Evolutionary conservation across 2,329 filamentous ascomycete genomes (phyloP).

Genomic region (Colletotrichum sp.): DNA sequence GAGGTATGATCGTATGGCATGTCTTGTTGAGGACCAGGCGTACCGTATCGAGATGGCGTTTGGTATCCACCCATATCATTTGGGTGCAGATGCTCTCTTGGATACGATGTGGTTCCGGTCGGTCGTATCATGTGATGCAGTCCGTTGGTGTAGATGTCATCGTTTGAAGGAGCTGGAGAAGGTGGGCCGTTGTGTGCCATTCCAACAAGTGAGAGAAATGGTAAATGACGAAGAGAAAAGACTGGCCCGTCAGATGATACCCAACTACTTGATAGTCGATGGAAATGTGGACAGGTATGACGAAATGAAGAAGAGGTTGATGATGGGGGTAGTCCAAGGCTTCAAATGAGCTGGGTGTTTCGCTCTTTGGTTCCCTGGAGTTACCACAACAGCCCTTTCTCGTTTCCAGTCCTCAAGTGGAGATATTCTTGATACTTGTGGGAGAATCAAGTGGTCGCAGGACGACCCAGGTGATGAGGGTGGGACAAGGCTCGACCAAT

Average conservation of each 20-base stretch:
- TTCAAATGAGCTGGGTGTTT: background rate
- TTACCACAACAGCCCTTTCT: background rate
- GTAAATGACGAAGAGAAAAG: background rate
- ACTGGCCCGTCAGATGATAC: background rate
- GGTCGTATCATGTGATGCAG: constrained; percentile 50
- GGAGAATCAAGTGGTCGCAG: constrained; percentile 2
- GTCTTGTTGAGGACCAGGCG: constrained; percentile 36
- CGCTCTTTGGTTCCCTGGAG: background rate
- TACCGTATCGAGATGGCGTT: constrained; percentile 41
- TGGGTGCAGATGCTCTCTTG: constrained; percentile 29
- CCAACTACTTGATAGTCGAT: background rate
- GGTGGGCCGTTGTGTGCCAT: constrained; percentile 46
- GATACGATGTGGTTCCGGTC: constrained; percentile 38
- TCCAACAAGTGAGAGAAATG: background rate
- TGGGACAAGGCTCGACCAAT: background rate
- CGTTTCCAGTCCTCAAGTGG: background rate
- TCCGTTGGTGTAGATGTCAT: constrained; percentile 41
- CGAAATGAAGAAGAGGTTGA: background rate
- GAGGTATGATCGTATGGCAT: constrained; percentile 32
- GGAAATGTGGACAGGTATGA: background rate
- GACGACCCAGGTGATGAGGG: background rate
- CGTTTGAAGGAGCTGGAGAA: constrained; percentile 50
- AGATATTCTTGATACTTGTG: constrained; percentile 7
- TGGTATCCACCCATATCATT: constrained; percentile 36
- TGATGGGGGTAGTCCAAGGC: background rate